Percentiles rank a stretch among this genome's conserved stretches.
Conservation (phyloP, 768 basidiomycete species). For the Hericium alpestre region DNA sequence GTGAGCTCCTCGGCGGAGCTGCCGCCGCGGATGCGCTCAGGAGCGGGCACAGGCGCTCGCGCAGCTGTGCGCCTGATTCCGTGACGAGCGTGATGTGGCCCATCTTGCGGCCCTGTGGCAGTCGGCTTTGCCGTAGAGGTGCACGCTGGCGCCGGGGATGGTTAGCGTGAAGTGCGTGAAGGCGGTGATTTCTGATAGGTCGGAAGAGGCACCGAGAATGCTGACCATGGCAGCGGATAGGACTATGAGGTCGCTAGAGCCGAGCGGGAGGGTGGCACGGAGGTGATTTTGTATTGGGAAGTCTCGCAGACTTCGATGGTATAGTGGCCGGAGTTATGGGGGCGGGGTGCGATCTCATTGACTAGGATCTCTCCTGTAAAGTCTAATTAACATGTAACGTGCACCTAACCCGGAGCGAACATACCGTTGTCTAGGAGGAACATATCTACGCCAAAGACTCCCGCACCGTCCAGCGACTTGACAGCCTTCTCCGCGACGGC, state of each 20-base stretch:
- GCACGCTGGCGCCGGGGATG: constrained; percentile 68
- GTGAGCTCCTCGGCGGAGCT: constrained; percentile 35
- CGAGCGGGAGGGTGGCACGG: constrained; percentile 83
- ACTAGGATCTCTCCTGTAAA: constrained; percentile 61
- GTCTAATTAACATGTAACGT: too few relatives aligned
- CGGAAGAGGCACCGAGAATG: constrained; percentile 73
- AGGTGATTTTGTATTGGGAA: constrained; percentile 96
- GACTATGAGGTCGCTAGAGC: constrained; percentile 79
- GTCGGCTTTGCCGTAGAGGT: constrained; percentile 91
- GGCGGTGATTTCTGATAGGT: constrained; percentile 46
- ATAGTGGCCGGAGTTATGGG: constrained; percentile 98
- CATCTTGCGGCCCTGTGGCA: constrained; percentile 91
- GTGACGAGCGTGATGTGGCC: constrained; percentile 91
- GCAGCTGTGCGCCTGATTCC: constrained; percentile 65
- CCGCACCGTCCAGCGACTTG: constrained; percentile 71
- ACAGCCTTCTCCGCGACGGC: constrained; percentile 74
- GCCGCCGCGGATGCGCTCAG: constrained; percentile 44
- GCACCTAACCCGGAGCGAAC: constrained; percentile 9
- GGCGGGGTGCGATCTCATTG: constrained; percentile 96
- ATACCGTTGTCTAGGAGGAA: constrained; percentile 83
- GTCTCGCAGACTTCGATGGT: constrained; percentile 96
- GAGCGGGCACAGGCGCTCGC: constrained; percentile 59
- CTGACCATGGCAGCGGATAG: constrained; percentile 90
- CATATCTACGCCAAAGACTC: constrained; percentile 97
- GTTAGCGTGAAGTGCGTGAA: constrained; percentile 52